These are phyloP conservation scores for Wickerhamomyces sp. DNA, from an alignment of 1,139 yeast genomes.

Conservation along the genomic window DNA sequence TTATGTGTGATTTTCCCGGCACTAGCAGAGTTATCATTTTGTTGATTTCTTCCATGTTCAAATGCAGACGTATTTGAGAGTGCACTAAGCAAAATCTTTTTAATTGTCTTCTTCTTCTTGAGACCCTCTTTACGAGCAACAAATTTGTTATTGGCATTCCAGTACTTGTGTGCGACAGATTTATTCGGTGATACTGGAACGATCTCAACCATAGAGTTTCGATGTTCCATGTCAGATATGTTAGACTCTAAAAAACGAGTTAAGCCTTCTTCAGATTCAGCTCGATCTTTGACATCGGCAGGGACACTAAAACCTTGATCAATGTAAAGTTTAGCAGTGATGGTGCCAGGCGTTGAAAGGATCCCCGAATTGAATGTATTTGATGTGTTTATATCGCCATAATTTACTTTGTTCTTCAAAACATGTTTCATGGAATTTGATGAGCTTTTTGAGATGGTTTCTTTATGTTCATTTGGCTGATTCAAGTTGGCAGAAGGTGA, in stretches of 20 bases:
- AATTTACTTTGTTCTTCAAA: too few relatives aligned
- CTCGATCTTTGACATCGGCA: not conserved
- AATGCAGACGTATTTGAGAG: slow-evolving; percentile 5
- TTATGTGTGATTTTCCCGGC: slow-evolving; percentile 1
- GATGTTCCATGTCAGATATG: not conserved
- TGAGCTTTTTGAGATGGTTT: too few relatives aligned
- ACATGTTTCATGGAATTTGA: too few relatives aligned
- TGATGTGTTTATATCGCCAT: not conserved
- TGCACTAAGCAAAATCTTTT: slow-evolving; percentile 8
- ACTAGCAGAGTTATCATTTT: not conserved
- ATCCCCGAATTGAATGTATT: not conserved
- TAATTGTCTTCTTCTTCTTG: slow-evolving; percentile 6
- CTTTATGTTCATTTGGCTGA: too few relatives aligned
- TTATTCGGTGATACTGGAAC: not conserved
- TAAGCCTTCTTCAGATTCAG: not conserved
- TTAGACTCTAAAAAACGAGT: not conserved
- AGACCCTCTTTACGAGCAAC: slow-evolving; percentile 1
- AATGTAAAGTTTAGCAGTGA: slow-evolving; percentile 12
- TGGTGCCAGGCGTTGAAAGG: slow-evolving; percentile 11
- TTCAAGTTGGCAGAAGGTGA: too few relatives aligned
- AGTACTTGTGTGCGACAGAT: not conserved
- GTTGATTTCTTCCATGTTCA: not conserved
- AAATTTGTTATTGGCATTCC: slow-evolving; percentile 9
- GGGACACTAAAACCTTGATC: slow-evolving; percentile 4
- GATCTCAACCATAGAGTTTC: not conserved